Conservation (phyloP, 2,329 filamentous ascomycete genomes). For the Apiospora kogelbergensis region DNA sequence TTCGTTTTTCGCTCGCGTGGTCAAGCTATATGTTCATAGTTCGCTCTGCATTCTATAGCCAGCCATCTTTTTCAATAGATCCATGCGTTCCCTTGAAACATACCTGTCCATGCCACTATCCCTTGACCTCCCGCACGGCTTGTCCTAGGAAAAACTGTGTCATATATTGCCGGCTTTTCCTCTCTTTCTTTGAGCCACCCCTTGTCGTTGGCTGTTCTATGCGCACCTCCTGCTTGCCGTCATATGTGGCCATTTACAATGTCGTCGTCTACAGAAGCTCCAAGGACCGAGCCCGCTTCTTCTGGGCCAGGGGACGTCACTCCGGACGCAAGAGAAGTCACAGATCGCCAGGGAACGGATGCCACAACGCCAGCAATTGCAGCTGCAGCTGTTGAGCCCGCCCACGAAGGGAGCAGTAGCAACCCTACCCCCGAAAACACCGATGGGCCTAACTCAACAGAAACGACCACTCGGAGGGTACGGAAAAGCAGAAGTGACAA, state of each 20-base stretch:
- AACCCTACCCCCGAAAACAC: neutral
- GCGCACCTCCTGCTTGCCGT: no score
- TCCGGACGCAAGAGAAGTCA: neutral
- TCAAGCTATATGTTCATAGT: neutral
- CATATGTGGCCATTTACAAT: neutral
- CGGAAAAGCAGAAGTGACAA: neutral
- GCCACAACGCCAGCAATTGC: neutral
- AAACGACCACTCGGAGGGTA: neutral
- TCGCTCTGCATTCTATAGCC: neutral
- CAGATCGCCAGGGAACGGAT: neutral
- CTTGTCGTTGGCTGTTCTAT: neutral
- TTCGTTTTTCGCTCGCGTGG: neutral
- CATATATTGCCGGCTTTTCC: neutral
- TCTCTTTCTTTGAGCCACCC: neutral
- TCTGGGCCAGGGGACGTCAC: neutral
- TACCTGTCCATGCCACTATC: neutral
- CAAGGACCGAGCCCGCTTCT: neutral
- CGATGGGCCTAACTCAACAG: neutral
- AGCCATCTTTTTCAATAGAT: constrained; percentile 6
- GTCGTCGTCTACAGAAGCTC: neutral
- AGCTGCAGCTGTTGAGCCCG: neutral
- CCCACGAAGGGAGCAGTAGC: neutral
- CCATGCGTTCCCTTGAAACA: constrained; percentile 1
- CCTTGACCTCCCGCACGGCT: neutral
- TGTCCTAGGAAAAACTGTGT: neutral